Percentiles rank a stretch among this genome's conserved stretches.
phyloP scores from a whole-genome alignment of 495 filamentous ascomycete species.

The Hypoxylon intermedium region DNA sequence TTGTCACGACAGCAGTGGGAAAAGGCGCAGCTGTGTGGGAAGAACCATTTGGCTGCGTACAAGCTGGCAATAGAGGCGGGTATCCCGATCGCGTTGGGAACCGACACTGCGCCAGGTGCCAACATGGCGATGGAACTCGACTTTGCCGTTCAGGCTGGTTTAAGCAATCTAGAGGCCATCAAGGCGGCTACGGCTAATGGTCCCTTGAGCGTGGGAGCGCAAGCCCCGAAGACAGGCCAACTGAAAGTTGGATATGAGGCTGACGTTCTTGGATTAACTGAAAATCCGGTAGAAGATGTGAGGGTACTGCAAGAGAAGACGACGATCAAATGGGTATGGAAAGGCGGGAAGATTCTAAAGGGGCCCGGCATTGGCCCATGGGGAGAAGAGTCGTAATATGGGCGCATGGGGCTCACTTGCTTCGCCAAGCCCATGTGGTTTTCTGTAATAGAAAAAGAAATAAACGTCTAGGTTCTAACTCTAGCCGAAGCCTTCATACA shows the following conservation, averaged over 20 bases:
- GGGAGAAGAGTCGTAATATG: conserved; percentile 40
- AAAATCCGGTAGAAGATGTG: conserved; percentile 57
- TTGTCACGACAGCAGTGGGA: conserved; percentile 46
- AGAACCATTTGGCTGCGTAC: conserved; percentile 45
- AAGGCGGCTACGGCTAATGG: conserved; percentile 61
- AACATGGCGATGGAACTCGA: conserved; percentile 57
- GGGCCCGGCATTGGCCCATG: conserved; percentile 48
- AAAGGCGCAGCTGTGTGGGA: conserved; percentile 50
- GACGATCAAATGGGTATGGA: conserved; percentile 58
- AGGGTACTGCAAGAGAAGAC: conserved; percentile 49
- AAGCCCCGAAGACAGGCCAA: conserved; percentile 58
- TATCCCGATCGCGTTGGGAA: conserved; percentile 52
- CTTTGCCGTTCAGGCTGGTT: conserved; percentile 57
- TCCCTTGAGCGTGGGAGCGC: conserved; percentile 50
- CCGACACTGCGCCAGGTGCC: conserved; percentile 52
- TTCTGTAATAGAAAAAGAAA: too few relatives aligned
- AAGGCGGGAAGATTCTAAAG: conserved; percentile 53
- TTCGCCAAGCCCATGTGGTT: neutral
- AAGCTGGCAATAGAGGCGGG: conserved; percentile 53
- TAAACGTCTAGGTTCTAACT: neutral
- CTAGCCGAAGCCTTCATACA: conserved; percentile 35
- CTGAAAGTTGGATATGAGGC: conserved; percentile 57
- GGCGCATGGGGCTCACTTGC: neutral
- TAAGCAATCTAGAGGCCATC: conserved; percentile 60
- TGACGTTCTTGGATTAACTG: conserved; percentile 54